Percentiles rank a stretch among this genome's conserved stretches.
phyloP scores from a whole-genome alignment of 164 flowering plant species.

The Platanus orientalis region DNA sequence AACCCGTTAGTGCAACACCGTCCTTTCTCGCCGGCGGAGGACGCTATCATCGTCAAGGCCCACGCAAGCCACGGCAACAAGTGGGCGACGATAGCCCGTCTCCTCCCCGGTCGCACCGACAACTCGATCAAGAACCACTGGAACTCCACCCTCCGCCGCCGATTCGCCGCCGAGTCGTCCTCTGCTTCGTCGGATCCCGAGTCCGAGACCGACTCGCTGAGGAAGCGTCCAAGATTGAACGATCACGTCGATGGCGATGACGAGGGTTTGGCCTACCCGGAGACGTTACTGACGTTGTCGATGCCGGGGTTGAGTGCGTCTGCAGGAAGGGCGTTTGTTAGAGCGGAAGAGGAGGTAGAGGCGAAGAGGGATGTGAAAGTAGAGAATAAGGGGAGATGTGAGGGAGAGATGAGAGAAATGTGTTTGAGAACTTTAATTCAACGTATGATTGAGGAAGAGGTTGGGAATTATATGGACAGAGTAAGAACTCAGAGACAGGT shows the following conservation, averaged over 20 bases:
- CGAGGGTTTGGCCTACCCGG: conserved; percentile 11
- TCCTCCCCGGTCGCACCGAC: conserved; percentile 70
- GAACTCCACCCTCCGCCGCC: conserved; percentile 55
- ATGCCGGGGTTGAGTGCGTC: conserved; percentile 32
- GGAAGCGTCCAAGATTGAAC: conserved; percentile 23
- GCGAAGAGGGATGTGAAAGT: not conserved
- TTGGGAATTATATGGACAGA: conserved; percentile 38
- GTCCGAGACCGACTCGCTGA: too few relatives aligned
- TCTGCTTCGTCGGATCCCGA: conserved; percentile 23
- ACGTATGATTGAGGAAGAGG: conserved; percentile 56
- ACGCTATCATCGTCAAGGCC: conserved; percentile 43
- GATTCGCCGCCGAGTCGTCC: conserved; percentile 16
- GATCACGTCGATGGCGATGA: not conserved
- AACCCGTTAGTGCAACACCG: conserved; percentile 66
- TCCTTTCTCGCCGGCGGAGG: conserved; percentile 59
- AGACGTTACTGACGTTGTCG: conserved; percentile 44
- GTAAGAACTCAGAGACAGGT: conserved; percentile 17
- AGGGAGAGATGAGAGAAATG: conserved; percentile 26
- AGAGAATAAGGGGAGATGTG: conserved; percentile 6
- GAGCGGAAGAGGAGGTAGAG: conserved; percentile 3
- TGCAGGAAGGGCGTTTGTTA: conserved; percentile 5
- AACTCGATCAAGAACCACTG: conserved; percentile 79
- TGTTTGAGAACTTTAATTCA: conserved; percentile 41
- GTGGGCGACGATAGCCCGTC: conserved; percentile 76
- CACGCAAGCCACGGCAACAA: conserved; percentile 62